Conservation (phyloP, 169 alveolate genomes). For the Plasmodium malariae region DNA sequence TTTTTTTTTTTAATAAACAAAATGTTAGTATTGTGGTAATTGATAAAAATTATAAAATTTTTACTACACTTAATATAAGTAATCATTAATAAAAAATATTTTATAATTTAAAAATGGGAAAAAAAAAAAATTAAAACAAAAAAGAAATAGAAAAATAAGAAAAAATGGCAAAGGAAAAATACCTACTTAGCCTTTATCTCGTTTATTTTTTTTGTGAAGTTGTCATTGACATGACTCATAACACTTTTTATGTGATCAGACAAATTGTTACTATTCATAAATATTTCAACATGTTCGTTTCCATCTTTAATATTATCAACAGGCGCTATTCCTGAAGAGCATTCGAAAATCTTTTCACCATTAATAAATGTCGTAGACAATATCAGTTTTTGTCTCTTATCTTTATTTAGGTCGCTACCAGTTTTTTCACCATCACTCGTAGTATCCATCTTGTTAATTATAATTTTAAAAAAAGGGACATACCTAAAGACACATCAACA, state of each 20-base stretch:
- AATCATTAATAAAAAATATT: no score
- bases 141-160: background rate
- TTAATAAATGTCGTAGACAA: conserved; percentile 55
- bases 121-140: background rate
- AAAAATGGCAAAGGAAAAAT: background rate
- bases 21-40: no score
- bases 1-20: no score
- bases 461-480: background rate
- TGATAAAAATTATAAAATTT: no score
- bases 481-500: background rate
- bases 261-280: conserved; percentile 30
- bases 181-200: conserved; percentile 24
- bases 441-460: conserved; percentile 23
- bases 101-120: background rate
- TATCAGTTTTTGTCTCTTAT: conserved; percentile 26
- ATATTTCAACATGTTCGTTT: conserved; percentile 53
- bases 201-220: conserved; percentile 65
- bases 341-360: conserved; percentile 59
- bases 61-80: no score
- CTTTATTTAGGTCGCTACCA: conserved; percentile 13
- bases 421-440: background rate
- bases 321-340: conserved; percentile 35
- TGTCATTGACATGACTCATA: conserved; percentile 63
- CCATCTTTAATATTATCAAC: conserved; percentile 7
- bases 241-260: conserved; percentile 56